Percentiles rank a stretch among this genome's conserved stretches.
Conservation (phyloP, 306 rosid species). For the Prunus davidiana region DNA sequence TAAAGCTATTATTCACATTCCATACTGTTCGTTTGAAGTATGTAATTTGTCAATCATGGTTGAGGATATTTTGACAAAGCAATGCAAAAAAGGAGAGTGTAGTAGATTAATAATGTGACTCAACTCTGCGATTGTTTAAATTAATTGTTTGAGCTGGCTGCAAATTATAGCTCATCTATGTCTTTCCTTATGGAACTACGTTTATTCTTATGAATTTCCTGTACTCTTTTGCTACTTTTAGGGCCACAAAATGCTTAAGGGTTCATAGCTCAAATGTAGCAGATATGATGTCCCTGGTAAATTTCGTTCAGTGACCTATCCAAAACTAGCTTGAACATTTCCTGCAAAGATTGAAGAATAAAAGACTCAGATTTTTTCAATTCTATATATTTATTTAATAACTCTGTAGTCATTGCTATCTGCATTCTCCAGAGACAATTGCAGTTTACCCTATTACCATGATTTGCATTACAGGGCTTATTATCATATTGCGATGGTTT, state of each 20-base stretch:
- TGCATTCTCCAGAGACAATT: background rate
- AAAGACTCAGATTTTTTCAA: background rate
- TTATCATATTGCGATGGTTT: background rate
- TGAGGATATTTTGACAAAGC: background rate
- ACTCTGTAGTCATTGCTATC: background rate
- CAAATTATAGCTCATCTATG: background rate
- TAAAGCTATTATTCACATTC: background rate
- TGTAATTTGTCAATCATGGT: background rate
- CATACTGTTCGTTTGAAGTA: background rate
- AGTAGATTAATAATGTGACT: background rate
- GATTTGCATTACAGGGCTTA: background rate
- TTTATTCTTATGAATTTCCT: background rate
- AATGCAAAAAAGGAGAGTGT: background rate
- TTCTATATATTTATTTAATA: no score
- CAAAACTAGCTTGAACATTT: background rate
- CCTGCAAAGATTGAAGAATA: background rate
- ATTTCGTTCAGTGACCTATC: background rate
- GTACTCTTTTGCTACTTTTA: no score
- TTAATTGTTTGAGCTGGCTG: background rate
- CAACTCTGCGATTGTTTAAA: background rate
- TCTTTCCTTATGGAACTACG: background rate
- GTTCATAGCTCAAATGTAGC: background rate
- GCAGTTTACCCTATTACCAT: background rate
- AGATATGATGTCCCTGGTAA: background rate
- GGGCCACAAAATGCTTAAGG: background rate